Base-by-base conservation (phyloP, 805 yeast species). In the Saccharomycopsis fodiens region DNA sequence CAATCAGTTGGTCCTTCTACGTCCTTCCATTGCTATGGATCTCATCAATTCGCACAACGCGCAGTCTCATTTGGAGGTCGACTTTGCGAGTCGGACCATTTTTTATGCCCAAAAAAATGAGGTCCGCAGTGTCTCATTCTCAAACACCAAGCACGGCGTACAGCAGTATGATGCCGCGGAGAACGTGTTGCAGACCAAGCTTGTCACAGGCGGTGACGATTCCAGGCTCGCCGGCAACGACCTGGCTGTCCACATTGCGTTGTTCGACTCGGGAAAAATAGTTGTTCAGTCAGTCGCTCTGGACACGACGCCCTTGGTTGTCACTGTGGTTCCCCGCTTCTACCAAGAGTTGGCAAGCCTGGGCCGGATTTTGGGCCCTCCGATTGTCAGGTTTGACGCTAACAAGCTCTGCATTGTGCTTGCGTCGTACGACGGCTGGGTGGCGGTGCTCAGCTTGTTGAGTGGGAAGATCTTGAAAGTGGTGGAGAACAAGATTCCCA, bases 401-500 rank as follows among this genome's bases (percentile, higher is more conserved):
- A 51, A 48, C 27, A 44, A 25, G 8, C 36, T 38, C 6, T 31
- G 47, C n/a, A 12, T 45, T 17, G 12, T 51, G 13, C 17, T 45
- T 5, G 36, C 39, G 13, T 42, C 48, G 13, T 48, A 45, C 32
- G 45, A 51, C 38, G 54, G 54, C 5, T 48, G 52, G 52, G 21
- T 51, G 20, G 50, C 52, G 5, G 25, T 51, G 17, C 37, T 48
- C 3, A 51, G 48, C 32, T 22, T 48, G n/a, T 35, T 51, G 23
- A 51, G 48, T 37, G 54, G 54, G 12, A 19, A 35, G 21, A 45
- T 51, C 17, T 40, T 51, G 32, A 48, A 41, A 36, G 41, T 48
- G 12, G 38, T 45, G 8, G 47, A 48, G 27, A 30, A 39, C 20
- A 38, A 47, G 30, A 32, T 51, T 10, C 47, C 39, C 3, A 47